phyloP scores from a whole-genome alignment of 1,284 basidiomycete species.

The Athelia sp. region DNA sequence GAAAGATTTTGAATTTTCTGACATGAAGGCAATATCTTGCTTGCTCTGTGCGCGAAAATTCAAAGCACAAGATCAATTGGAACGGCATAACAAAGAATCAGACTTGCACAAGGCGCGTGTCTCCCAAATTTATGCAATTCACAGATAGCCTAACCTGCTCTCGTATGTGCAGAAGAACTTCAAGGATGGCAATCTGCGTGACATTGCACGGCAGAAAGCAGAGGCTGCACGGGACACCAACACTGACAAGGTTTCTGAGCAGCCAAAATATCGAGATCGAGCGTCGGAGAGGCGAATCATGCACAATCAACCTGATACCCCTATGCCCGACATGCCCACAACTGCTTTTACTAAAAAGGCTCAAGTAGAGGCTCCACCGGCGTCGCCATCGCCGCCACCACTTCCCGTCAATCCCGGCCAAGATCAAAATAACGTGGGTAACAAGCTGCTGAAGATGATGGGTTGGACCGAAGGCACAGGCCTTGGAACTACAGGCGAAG shows the following conservation, averaged over 20 bases:
- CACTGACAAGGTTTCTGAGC: conserved; percentile 24
- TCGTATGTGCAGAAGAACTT: conserved; percentile 67
- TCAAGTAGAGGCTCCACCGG: conserved; percentile 57
- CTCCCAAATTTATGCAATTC: conserved; percentile 26
- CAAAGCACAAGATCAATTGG: conserved; percentile 79
- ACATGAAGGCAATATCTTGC: conserved; percentile 70
- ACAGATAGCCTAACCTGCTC: conserved; percentile 23
- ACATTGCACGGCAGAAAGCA: conserved; percentile 71
- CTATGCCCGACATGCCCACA: conserved; percentile 47
- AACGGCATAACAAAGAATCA: conserved; percentile 85
- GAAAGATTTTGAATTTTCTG: conserved; percentile 73
- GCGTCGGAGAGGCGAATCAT: conserved; percentile 84
- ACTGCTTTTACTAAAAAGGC: conserved; percentile 38
- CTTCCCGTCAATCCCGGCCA: conserved; percentile 60
- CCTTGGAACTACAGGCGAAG: conserved; percentile 74
- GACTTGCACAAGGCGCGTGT: conserved; percentile 85
- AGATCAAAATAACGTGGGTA: conserved; percentile 82
- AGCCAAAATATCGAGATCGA: conserved; percentile 85
- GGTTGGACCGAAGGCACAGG: conserved; percentile 92
- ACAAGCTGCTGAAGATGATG: conserved; percentile 92
- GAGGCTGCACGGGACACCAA: conserved; percentile 38
- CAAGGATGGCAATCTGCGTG: conserved; percentile 63
- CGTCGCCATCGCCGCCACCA: conserved; percentile 58
- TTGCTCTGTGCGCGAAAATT: conserved; percentile 89
- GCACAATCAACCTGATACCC: conserved; percentile 86